These are phyloP conservation scores for Cladophialophora immunda DNA, from an alignment of 2,329 filamentous ascomycete genomes.

Conservation along the genomic window DNA sequence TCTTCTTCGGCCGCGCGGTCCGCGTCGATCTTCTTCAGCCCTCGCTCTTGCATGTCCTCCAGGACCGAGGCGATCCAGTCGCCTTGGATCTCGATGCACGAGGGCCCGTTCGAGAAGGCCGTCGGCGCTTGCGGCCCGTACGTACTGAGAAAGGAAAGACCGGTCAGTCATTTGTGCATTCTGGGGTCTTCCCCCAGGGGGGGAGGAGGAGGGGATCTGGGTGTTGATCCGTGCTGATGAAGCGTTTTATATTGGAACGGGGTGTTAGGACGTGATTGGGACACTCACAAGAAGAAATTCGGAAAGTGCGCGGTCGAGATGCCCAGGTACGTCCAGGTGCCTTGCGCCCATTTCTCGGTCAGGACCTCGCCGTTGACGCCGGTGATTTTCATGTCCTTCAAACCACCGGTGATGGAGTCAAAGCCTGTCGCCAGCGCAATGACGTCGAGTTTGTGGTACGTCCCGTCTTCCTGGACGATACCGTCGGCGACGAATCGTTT, in stretches of 20 bases:
- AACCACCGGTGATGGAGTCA: conserved; percentile 52
- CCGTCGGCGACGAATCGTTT: conserved; percentile 49
- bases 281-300: conserved; percentile 54
- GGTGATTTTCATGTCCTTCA: conserved; percentile 51
- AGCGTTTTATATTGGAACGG: too few species aligned
- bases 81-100: conserved; percentile 64
- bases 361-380: conserved; percentile 48
- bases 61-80: conserved; percentile 53
- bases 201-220: too few species aligned
- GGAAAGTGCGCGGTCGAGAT: conserved; percentile 53
- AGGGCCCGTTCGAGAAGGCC: conserved; percentile 64
- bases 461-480: conserved; percentile 51
- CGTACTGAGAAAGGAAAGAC: conserved; percentile 50
- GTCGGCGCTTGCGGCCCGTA: conserved; percentile 67
- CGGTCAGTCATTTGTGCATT: conserved; percentile 39
- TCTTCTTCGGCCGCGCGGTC: conserved; percentile 16
- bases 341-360: conserved; percentile 48
- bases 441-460: conserved; percentile 50
- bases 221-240: too few species aligned
- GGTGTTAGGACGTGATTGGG: too few species aligned
- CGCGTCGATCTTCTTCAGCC: conserved; percentile 24
- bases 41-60: conserved; percentile 15
- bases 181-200: conserved; percentile 40
- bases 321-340: conserved; percentile 52
- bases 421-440: conserved; percentile 56